Percentiles rank a stretch among this genome's conserved stretches.
phyloP scores from a whole-genome alignment of 495 filamentous ascomycete genomes.

The Gamarada debralockiae region DNA sequence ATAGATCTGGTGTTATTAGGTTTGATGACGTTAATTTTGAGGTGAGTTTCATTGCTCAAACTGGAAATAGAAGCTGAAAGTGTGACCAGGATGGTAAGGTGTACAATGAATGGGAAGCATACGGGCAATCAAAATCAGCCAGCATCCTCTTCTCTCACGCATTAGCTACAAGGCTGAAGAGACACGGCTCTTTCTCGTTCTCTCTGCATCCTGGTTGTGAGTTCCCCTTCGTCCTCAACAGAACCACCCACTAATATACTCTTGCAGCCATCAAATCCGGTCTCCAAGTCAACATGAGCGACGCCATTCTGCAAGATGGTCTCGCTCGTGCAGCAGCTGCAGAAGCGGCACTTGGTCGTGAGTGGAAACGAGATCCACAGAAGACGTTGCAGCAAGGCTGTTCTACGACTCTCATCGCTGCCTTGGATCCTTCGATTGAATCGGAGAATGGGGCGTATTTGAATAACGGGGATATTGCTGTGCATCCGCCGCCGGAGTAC shows the following conservation, averaged over 20 bases:
- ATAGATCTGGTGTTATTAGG: conserved; percentile 24
- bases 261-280: conserved; percentile 1
- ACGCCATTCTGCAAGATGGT: not conserved
- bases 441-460: conserved; percentile 6
- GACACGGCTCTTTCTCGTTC: conserved; percentile 29
- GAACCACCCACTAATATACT: too few relatives aligned
- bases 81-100: conserved; percentile 11
- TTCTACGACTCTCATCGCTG: conserved; percentile 37
- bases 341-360: conserved; percentile 9
- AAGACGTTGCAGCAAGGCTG: conserved; percentile 40
- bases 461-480: conserved; percentile 2
- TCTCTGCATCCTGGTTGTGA: conserved; percentile 43
- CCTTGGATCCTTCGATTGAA: conserved; percentile 30
- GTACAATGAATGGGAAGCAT: conserved; percentile 45
- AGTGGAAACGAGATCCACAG: conserved; percentile 2
- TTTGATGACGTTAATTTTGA: conserved; percentile 22
- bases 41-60: not conserved
- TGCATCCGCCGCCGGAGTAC: not conserved
- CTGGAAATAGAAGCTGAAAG: not conserved
- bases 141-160: conserved; percentile 46
- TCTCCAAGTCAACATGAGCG: conserved; percentile 2
- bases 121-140: conserved; percentile 49
- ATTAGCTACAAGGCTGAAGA: conserved; percentile 36
- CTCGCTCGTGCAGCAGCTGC: not conserved
- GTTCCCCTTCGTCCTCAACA: not conserved